These are phyloP conservation scores for Peltaster fructicola DNA, from an alignment of 2,329 filamentous ascomycete genomes.

Conservation along the genomic window DNA sequence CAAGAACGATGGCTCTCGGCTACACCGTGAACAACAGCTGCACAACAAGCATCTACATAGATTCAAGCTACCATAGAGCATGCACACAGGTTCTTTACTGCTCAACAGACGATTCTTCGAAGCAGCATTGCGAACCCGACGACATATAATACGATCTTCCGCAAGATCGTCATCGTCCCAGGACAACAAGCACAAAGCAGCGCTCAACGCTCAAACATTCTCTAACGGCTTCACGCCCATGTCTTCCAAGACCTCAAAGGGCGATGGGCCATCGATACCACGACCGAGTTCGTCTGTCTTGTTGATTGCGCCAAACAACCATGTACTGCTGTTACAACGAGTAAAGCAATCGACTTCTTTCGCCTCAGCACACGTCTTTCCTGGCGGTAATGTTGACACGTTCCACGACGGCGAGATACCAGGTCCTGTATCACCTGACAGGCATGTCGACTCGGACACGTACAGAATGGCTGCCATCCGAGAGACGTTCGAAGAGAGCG, in stretches of 20 bases:
- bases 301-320: slow-evolving; percentile 68
- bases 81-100: no score
- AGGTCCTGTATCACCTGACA: slow-evolving; percentile 28
- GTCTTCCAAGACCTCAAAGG: slow-evolving; percentile 9
- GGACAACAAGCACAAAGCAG: no score
- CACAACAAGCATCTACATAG: no score
- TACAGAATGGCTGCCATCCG: slow-evolving; percentile 75
- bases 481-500: slow-evolving; percentile 91
- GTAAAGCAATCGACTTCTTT: slow-evolving; percentile 71
- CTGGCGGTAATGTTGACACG: slow-evolving; percentile 66
- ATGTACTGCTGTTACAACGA: slow-evolving; percentile 74
- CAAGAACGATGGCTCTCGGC: no score
- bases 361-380: slow-evolving; percentile 85
- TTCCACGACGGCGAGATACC: slow-evolving; percentile 54
- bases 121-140: no score
- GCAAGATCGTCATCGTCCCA: no score
- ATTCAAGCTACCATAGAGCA: no score
- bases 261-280: slow-evolving; percentile 29
- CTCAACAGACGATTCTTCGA: no score
- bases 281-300: slow-evolving; percentile 58
- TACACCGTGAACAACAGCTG: no score
- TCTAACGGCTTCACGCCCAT: slow-evolving; percentile 5
- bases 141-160: no score
- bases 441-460: slow-evolving; percentile 52
- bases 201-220: slow-evolving; percentile 4